Percentiles rank a stretch among this genome's conserved stretches.
These are phyloP conservation scores for Aspergillus cejpii DNA, from an alignment of 2,329 filamentous ascomycete species.

Conservation along the genomic window DNA sequence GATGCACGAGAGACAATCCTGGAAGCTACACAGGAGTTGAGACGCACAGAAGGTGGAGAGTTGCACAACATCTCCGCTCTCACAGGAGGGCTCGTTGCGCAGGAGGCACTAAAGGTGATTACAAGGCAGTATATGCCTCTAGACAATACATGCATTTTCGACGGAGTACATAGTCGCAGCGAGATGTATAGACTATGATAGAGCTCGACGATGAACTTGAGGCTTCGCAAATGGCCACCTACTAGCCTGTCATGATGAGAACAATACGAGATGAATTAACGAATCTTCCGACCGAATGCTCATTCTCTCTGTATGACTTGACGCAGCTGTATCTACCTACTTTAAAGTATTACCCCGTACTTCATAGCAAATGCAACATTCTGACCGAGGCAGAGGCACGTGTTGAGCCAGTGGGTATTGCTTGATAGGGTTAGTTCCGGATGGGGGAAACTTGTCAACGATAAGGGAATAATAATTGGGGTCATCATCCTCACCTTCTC, in stretches of 20 bases:
- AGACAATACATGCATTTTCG: slow-evolving; percentile 58
- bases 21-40: slow-evolving; percentile 58
- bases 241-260: neutral
- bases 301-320: no score
- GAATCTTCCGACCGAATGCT: neutral
- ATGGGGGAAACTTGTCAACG: neutral
- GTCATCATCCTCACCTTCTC: neutral
- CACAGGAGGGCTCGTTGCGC: slow-evolving; percentile 87
- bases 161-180: slow-evolving; percentile 53
- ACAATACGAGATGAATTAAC: neutral
- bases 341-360: no score
- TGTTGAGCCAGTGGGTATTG: neutral
- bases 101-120: slow-evolving; percentile 82
- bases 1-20: slow-evolving; percentile 46
- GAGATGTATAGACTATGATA: slow-evolving; percentile 46
- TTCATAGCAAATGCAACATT: neutral
- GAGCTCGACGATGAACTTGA: neutral
- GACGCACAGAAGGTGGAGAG: slow-evolving; percentile 73
- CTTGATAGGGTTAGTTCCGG: neutral
- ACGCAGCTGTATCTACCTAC: no score
- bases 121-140: slow-evolving; percentile 61
- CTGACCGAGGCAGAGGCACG: neutral
- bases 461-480: neutral
- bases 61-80: slow-evolving; percentile 87
- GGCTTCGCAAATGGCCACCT: neutral